Evolutionary conservation across 2,329 filamentous ascomycete species (phyloP).

Genomic region (Colletotrichum tropicicola): DNA sequence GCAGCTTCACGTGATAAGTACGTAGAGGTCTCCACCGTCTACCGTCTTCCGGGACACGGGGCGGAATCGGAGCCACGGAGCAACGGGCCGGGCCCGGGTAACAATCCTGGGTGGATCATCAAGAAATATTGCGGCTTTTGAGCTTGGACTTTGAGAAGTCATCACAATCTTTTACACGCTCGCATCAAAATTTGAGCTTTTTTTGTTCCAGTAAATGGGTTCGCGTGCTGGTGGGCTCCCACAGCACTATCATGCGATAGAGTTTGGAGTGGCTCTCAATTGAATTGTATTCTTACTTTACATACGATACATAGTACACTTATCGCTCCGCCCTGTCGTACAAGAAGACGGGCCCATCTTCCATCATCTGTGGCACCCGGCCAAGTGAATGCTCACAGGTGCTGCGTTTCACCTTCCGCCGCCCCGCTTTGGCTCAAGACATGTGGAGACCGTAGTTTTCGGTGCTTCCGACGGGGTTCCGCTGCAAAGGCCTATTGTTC

Average conservation of each 20-base stretch:
- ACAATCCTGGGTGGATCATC: too few relatives aligned
- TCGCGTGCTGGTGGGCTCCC: too few relatives aligned
- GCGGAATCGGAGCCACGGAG: too few relatives aligned
- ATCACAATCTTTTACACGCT: too few relatives aligned
- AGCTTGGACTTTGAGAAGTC: too few relatives aligned
- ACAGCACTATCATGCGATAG: too few relatives aligned
- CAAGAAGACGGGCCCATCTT: not conserved
- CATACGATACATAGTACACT: constrained; percentile 26
- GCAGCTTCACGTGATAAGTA: not conserved
- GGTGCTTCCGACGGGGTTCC: constrained; percentile 40
- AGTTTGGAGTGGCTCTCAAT: not conserved
- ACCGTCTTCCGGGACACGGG: too few relatives aligned
- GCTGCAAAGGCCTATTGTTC: not conserved
- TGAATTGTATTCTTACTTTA: constrained; percentile 26
- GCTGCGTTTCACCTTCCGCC: not conserved
- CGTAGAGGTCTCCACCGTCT: too few relatives aligned
- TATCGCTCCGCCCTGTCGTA: not conserved
- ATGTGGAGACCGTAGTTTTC: constrained; percentile 47
- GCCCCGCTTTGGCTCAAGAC: constrained; percentile 14
- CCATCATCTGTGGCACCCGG: not conserved
- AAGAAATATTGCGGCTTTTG: not conserved
- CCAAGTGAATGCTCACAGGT: too few relatives aligned
- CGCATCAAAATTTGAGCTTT: too few relatives aligned
- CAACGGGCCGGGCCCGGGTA: too few relatives aligned
- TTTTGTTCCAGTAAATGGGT: too few relatives aligned